phyloP scores from a whole-genome alignment of 352 stramenopile species.

The Phytophthora ohioensis region DNA sequence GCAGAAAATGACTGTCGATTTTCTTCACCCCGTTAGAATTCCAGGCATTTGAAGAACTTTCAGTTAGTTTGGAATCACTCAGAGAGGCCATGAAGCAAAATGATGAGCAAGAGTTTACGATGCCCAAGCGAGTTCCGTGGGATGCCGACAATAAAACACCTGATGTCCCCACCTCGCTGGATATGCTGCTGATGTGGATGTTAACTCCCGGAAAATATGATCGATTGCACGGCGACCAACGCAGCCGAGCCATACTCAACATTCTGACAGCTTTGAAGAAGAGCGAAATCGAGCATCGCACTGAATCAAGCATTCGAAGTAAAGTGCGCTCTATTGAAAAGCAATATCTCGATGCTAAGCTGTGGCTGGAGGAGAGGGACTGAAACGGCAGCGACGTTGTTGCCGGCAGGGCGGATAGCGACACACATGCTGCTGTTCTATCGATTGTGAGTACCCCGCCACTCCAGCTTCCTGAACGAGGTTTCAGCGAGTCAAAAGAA shows the following conservation, averaged over 20 bases:
- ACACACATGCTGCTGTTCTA: slow-evolving; percentile 27
- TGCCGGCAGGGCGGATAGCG: slow-evolving; percentile 2
- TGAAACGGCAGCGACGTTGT: slow-evolving; percentile 11
- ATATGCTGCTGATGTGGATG: slow-evolving; percentile 50
- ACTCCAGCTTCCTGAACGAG: slow-evolving; percentile 17
- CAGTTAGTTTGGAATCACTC: neutral
- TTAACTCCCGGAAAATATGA: slow-evolving; percentile 39
- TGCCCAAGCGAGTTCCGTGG: slow-evolving; percentile 12
- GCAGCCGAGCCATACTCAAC: slow-evolving; percentile 7
- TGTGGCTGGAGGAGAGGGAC: slow-evolving; percentile 19
- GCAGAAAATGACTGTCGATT: too few relatives aligned
- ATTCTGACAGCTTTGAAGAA: slow-evolving; percentile 19
- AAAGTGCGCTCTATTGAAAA: slow-evolving; percentile 25
- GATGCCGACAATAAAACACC: slow-evolving; percentile 22
- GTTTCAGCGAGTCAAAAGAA: neutral
- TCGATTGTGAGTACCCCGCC: slow-evolving; percentile 18
- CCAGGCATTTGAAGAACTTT: neutral
- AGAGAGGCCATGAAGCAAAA: neutral
- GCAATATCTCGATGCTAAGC: slow-evolving; percentile 26
- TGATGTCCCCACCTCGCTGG: slow-evolving; percentile 29
- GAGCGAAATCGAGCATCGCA: slow-evolving; percentile 24
- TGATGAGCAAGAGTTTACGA: neutral
- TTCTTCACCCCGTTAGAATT: too few relatives aligned
- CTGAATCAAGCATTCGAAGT: slow-evolving; percentile 18
- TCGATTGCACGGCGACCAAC: slow-evolving; percentile 24